Evolutionary conservation across 352 stramenopile genomes (phyloP), one percentile per base, ranked within the genome.

Genomic region (Thraustochytrium sp.): DNA sequence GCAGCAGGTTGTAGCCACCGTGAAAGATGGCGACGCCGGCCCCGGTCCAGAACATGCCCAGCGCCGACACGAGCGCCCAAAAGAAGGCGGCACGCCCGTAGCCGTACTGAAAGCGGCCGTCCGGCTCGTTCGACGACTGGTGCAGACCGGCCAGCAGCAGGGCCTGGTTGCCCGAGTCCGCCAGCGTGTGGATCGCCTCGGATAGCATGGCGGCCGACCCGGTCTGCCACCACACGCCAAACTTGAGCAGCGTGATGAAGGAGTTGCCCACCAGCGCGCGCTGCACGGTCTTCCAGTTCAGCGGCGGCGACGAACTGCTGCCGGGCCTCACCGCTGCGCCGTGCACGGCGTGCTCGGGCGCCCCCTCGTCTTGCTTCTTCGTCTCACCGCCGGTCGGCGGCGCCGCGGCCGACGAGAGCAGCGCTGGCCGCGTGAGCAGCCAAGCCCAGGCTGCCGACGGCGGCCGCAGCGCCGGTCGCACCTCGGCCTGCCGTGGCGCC

Each of bases 51-150:
- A 99, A 99, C 42, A 97, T 99, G 13, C 96, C 96, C n/a, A 99
- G 88, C 55, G 96, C 96, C 9, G 92, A 98, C 29, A 99, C 97
- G 31, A 99, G 90, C 82, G 94, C 97, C 96, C 96, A 99, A 88
- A 99, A 98, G 90, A 98, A 99, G 59, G 97, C 93, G 8, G 91
- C 93, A 78, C 96, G 97, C 40, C 95, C 96, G 87, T 98, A 99
- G 55, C 95, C 96, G 87, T 98, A 98, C 77, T 97, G 96, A 87
- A 99, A 95, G 46, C 92, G 90, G 82, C 94, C 94, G 86, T 99
- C 96, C 0, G 96, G 94, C 37, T 92, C 90, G 51, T 91, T 91
- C 2, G 90, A 89, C 2, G 91, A 91, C 82, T 96, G 91, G 13
- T 89, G 91, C n/a, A 95, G 86, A 0, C 92, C 91, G 29, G 94